Base-by-base conservation (phyloP, 306 rosid genomes). In the Cyamopsis tetragonoloba region DNA sequence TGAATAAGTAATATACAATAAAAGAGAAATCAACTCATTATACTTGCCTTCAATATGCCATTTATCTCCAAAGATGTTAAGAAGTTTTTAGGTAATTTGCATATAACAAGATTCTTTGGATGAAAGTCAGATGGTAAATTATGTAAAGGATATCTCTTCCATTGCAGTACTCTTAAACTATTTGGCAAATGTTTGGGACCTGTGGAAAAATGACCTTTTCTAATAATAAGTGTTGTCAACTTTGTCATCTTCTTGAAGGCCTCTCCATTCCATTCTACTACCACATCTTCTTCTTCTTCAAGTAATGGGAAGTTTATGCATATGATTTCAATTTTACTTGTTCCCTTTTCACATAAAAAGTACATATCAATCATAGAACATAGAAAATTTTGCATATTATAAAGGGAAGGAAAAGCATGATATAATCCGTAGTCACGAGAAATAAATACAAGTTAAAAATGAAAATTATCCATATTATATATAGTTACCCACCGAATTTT, bases 141-240 rank as follows among this genome's bases (percentile, higher is more conserved):
- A 0, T 0, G n/a, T 39, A 20, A 61, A 23, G 68, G 68, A 24
- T 44, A 68, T 2, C 32, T 2, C 6, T 2, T 0, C 73, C 62
- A 67, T 0, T 35, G 1, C 8, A 67, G 17, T 6, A 67, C 34
- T 38, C 35, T 67, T 24, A 67, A 23, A 51, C 24, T 50, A 7
- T 38, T 50, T 13, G 73, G 73, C 0, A 67, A 26, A 51, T 67
- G 2, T 37, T 26, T 38, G 12, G 63, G 73, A n/a, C 28, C 73
- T 13, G 10, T 0, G 1, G 51, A 68, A 51, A 68, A 68, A 1
- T 0, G 1, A 2, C 17, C 51, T 3, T 12, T 37, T 14, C 1
- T 19, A 9, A 51, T 11, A 3, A 28, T 46, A 26, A 65, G 71
- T 17, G 37, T 65, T 28, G 5, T 65, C 1, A 65, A 58, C 2